A percentile compares a stretch with the other conserved stretches of the same genome.
Conservation (phyloP, 2,329 filamentous ascomycete genomes). For the Aspergillus fructus region DNA sequence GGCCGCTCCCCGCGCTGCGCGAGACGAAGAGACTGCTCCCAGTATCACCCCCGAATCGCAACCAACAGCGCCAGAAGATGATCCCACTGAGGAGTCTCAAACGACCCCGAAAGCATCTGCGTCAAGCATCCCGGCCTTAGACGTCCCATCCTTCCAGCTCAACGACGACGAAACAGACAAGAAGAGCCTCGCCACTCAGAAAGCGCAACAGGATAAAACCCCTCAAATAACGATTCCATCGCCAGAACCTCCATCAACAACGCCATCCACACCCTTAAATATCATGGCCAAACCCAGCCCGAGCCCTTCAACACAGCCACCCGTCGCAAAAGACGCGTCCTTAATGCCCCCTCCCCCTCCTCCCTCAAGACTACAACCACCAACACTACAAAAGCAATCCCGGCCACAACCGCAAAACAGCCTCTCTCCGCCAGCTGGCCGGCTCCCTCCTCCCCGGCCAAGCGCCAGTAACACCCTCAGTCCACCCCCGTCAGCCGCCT, state of each 20-base stretch:
- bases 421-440: slow-evolving; percentile 13
- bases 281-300: slow-evolving; percentile 4
- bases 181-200: background rate
- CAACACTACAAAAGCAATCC: slow-evolving; percentile 24
- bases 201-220: slow-evolving; percentile 3
- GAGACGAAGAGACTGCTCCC: slow-evolving; percentile 14
- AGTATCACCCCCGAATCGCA: slow-evolving; percentile 4
- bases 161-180: slow-evolving; percentile 19
- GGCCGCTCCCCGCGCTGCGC: slow-evolving; percentile 8
- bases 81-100: slow-evolving; percentile 25
- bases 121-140: slow-evolving; percentile 21
- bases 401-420: slow-evolving; percentile 7
- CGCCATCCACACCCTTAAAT: slow-evolving; percentile 4
- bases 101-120: slow-evolving; percentile 39
- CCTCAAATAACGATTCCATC: slow-evolving; percentile 11
- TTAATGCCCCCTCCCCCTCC: slow-evolving; percentile 39
- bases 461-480: slow-evolving; percentile 28
- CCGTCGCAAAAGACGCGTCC: slow-evolving; percentile 18
- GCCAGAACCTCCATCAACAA: background rate
- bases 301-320: slow-evolving; percentile 4
- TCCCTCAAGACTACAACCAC: slow-evolving; percentile 28
- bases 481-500: slow-evolving; percentile 46
- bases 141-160: slow-evolving; percentile 35
- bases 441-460: slow-evolving; percentile 31
- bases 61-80: slow-evolving; percentile 10